Base-by-base conservation (phyloP, 176 grass and related monocot genomes). In the Bothriochloa decipiens region DNA sequence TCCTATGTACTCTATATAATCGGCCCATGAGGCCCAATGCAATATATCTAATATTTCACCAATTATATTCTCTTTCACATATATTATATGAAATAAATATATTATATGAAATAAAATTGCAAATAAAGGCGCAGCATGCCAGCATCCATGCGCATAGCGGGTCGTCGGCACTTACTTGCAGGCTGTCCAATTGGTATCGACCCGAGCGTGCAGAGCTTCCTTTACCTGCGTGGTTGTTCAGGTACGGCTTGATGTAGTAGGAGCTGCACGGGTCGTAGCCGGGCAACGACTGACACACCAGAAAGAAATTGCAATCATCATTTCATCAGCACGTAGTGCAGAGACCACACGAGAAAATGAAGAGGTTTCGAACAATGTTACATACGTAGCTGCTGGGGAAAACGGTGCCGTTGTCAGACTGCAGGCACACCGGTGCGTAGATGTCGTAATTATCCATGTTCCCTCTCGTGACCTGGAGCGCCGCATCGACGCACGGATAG, bases 391-490 rank as follows among this genome's bases (percentile, higher is more conserved):
- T 39, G 47, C 69, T 61, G 11, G 77, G 26, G 70, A 49, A 74
- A 5, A 12, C 17, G 16, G 69, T 84, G 46, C 61, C 76, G 22
- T 68, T 47, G 1, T 7, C 18, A 3, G 45, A 1, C 27, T 28
- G 8, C 2, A 89, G 29, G 76, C 88, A 92, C 74, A 89, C 23
- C 13, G 87, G 84, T 26, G 87, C 87, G 40, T 90, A 87, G 16
- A 90, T 90, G 70, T 87, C 35, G 84, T 92, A 81, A 2, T 0
- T 2, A 60, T 90, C 80, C 0, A 42, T 10, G 6, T 65, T 42
- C 2, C 80, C 87, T 32, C 0, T 26, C 33, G 0, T 32, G 13
- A 85, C 68, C 33, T 28, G 27, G 65, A 26, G 39, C n/a, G 45
- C 0, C 20, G 71, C 72, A 33, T 26, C 50, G 47, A n/a, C 37